Evolutionary conservation across 2,329 filamentous ascomycete species (phyloP).

Genomic region (Trichophyton benhamiae): DNA sequence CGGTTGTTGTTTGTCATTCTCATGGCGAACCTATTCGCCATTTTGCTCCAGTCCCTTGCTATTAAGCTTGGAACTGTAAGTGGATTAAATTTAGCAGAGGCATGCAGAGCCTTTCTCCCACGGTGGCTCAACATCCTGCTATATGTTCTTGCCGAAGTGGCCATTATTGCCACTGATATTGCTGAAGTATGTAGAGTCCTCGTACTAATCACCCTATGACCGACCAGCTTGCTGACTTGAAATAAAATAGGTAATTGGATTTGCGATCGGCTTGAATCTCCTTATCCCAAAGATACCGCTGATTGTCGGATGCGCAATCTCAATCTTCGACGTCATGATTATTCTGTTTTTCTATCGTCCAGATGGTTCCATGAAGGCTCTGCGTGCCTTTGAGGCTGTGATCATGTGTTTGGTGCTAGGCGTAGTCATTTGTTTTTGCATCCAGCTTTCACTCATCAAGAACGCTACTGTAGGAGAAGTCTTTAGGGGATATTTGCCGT

Average conservation of each 20-base stretch:
- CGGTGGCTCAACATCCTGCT: slow-evolving; percentile 51
- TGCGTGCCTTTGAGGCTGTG: slow-evolving; percentile 44
- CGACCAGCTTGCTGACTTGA: not conserved
- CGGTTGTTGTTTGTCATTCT: slow-evolving; percentile 37
- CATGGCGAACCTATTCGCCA: slow-evolving; percentile 38
- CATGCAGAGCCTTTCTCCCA: slow-evolving; percentile 53
- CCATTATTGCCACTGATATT: slow-evolving; percentile 61
- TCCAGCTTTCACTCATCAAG: slow-evolving; percentile 43
- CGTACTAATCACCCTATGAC: not conserved
- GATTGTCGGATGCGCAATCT: slow-evolving; percentile 46
- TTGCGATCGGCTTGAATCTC: slow-evolving; percentile 45
- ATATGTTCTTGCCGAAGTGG: slow-evolving; percentile 52
- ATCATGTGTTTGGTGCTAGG: slow-evolving; percentile 43
- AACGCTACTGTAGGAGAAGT: slow-evolving; percentile 40
- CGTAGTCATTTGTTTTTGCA: slow-evolving; percentile 46
- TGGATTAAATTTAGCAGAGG: slow-evolving; percentile 54
- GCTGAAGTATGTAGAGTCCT: slow-evolving; percentile 42
- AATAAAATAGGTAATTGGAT: slow-evolving; percentile 40
- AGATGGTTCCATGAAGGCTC: slow-evolving; percentile 38
- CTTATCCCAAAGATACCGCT: slow-evolving; percentile 40
- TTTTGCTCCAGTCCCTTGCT: slow-evolving; percentile 37
- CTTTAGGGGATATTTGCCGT: slow-evolving; percentile 44
- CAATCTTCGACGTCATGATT: slow-evolving; percentile 44
- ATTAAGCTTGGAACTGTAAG: slow-evolving; percentile 57
- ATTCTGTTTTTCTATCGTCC: slow-evolving; percentile 46